These are phyloP conservation scores for Paecilomyces variotii DNA, from an alignment of 2,329 filamentous ascomycete species.

Conservation along the genomic window DNA sequence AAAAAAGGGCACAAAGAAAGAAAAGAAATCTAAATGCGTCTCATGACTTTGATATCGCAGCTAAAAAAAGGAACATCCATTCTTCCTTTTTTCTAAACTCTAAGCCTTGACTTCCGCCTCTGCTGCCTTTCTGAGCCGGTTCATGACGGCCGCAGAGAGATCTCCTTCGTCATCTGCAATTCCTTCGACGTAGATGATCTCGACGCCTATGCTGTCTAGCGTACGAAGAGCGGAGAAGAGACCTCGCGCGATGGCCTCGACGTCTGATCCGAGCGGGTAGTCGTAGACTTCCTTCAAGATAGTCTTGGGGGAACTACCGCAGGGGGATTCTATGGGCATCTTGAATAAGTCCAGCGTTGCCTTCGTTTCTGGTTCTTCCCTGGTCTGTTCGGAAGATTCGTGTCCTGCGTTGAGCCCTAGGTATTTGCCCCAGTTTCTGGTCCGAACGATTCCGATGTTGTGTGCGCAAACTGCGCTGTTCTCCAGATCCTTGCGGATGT, in stretches of 20 bases:
- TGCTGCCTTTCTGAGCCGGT: slow-evolving; percentile 70
- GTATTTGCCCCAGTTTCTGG: slow-evolving; percentile 27
- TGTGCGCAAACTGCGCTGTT: slow-evolving; percentile 20
- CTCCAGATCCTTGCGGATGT: slow-evolving; percentile 25
- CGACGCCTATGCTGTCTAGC: slow-evolving; percentile 69
- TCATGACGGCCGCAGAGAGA: slow-evolving; percentile 81
- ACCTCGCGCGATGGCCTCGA: slow-evolving; percentile 69
- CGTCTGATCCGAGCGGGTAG: slow-evolving; percentile 63
- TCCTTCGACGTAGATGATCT: slow-evolving; percentile 85
- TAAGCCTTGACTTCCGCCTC: slow-evolving; percentile 45
- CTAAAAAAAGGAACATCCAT: too few species aligned
- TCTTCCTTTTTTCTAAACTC: slow-evolving; percentile 16
- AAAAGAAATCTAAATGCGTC: too few species aligned
- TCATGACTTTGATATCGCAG: too few species aligned
- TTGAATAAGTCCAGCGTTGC: slow-evolving; percentile 18
- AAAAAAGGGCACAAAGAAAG: too few species aligned
- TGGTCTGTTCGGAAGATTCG: slow-evolving; percentile 3
- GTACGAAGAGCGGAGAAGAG: slow-evolving; percentile 82
- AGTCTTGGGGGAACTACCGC: slow-evolving; percentile 8
- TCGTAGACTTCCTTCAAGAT: slow-evolving; percentile 47
- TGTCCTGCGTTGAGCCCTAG: slow-evolving; percentile 17
- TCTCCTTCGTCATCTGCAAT: slow-evolving; percentile 64
- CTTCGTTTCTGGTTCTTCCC: slow-evolving; percentile 3
- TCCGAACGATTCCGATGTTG: slow-evolving; percentile 33
- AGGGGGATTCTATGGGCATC: slow-evolving; percentile 16